Base-by-base conservation (phyloP, 345 rosid species). In the Carallia brachiata region DNA sequence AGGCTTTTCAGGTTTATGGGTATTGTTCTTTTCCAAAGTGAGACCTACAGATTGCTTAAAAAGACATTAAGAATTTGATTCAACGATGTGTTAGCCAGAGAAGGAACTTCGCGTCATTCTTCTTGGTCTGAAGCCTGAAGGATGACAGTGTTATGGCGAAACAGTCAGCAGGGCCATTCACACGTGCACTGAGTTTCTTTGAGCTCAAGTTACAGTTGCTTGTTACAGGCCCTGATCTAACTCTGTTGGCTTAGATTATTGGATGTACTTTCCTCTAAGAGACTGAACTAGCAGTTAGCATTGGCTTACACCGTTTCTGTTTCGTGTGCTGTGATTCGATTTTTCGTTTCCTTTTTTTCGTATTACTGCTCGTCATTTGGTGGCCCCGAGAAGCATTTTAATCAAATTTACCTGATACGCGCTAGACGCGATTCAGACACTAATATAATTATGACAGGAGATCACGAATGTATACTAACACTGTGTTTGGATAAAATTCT, bases 1-100 rank as follows among this genome's bases (percentile, higher is more conserved):
- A 69, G 28, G 62, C 16, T 27, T 57, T 71, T 58, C 50, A 31
- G 72, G 74, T 69, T 54, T 75, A 73, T 73, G 52, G 19, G 27
- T 19, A 32, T 54, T 48, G 27, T 54, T 71, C 60, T 52, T 19
- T 37, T 40, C 19, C 6, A 62, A 36, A 57, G 50, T 59, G 68
- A 62, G 56, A 37, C 68, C 6, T 61, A 1, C 58, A 39, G 56
- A 54, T 67, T 53, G 19, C 62, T 40, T 23, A 23, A 27, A 57
- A 4, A 23, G 59, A 27, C 54, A 37, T 16, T 56, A 15, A 36
- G 37, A 66, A 27, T 34, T 65, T 47, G 67, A 61, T 37, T 30
- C 13, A 6, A 36, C 6, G 36, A 50, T 48, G 39, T 28, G 63
- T 27, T 58, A 31, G 56, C 68, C 55, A 52, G 54, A 27, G 34